Percentiles rank a stretch among this genome's conserved stretches.
Evolutionary conservation across 176 grass and related monocot genomes (phyloP).

Genomic region (Avena eriantha): DNA sequence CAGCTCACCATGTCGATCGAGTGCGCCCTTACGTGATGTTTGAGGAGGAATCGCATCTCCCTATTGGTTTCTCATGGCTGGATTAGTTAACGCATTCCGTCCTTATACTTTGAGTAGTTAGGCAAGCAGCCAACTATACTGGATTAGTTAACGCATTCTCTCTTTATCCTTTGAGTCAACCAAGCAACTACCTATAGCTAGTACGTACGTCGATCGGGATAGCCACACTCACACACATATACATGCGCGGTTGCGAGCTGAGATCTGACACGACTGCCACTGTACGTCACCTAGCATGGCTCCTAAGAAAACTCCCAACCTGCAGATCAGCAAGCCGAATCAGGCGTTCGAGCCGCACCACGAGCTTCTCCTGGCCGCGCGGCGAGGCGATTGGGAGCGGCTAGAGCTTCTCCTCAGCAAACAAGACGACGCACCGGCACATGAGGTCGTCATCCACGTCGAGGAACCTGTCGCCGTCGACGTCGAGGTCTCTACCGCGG

Average conservation of each 20-base stretch:
- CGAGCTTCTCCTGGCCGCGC: not conserved
- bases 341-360: not conserved
- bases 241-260: not conserved
- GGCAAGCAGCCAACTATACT: not conserved
- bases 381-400: not conserved
- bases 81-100: too few relatives aligned
- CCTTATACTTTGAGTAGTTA: conserved; percentile 14
- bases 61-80: not conserved
- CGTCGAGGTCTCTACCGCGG: too few relatives aligned
- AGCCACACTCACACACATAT: not conserved
- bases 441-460: not conserved
- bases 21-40: conserved; percentile 4
- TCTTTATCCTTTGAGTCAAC: conserved; percentile 10
- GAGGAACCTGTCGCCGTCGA: not conserved
- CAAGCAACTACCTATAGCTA: not conserved
- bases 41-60: conserved; percentile 6
- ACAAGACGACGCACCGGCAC: not conserved
- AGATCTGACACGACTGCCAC: not conserved
- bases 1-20: not conserved
- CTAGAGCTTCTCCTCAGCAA: not conserved
- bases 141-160: too few relatives aligned
- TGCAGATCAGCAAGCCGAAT: not conserved
- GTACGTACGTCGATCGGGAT: not conserved
- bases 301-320: not conserved
- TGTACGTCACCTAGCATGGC: not conserved